Conservation (phyloP, 768 basidiomycete species). For the Trametes coccinea region DNA sequence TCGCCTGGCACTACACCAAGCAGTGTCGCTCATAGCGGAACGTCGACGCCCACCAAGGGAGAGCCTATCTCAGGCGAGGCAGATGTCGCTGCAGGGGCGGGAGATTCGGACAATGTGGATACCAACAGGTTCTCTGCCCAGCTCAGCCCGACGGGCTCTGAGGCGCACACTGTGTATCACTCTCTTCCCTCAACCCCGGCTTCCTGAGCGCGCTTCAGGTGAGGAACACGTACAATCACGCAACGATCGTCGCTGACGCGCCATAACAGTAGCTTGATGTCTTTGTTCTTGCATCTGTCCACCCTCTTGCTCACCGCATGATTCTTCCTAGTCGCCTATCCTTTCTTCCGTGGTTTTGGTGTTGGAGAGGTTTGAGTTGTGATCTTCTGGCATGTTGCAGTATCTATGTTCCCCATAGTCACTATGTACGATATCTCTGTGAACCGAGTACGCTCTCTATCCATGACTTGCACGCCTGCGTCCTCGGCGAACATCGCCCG, state of each 20-base stretch:
- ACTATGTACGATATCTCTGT: conserved; percentile 7
- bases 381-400: background rate
- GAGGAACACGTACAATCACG: background rate
- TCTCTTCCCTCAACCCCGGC: conserved; percentile 17
- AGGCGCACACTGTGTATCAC: conserved; percentile 7
- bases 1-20: conserved; percentile 2
- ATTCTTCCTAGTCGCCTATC: background rate
- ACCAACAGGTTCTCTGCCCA: conserved; percentile 1
- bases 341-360: background rate
- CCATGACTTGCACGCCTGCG: background rate
- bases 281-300: background rate
- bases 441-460: background rate
- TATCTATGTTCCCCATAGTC: conserved; percentile 12
- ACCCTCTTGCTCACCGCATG: background rate
- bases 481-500: background rate
- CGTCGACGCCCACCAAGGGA: conserved; percentile 12
- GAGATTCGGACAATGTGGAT: background rate
- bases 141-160: conserved; percentile 15
- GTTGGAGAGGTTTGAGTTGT: background rate
- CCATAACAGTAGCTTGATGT: background rate
- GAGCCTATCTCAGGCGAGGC: background rate
- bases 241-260: background rate
- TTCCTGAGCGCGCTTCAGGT: background rate
- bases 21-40: background rate
- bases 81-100: background rate